phyloP scores from a whole-genome alignment of 208 protist species.

The Zelonia costaricensis region DNA sequence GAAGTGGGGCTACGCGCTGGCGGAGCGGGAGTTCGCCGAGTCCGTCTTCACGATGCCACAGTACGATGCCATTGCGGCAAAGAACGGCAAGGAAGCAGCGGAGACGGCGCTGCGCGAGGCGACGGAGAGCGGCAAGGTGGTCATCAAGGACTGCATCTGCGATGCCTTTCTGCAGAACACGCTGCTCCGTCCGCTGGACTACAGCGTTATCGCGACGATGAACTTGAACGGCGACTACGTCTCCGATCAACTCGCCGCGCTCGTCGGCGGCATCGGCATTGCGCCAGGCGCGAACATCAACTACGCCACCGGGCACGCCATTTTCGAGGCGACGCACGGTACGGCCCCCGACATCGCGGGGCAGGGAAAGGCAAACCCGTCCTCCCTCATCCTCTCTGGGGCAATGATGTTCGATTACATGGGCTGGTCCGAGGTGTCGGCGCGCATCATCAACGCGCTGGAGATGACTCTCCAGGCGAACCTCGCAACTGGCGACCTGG shows the following conservation, averaged over 20 bases:
- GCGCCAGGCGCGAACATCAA: conserved; percentile 65
- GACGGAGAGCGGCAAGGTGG: conserved; percentile 39
- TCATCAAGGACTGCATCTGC: conserved; percentile 58
- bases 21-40: conserved; percentile 35
- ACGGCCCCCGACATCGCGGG: conserved; percentile 60
- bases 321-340: conserved; percentile 62
- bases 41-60: conserved; percentile 31
- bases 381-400: conserved; percentile 45
- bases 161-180: conserved; percentile 62
- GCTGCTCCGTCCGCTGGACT: conserved; percentile 40
- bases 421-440: conserved; percentile 43
- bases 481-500: conserved; percentile 38
- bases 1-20: conserved; percentile 51
- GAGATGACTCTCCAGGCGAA: conserved; percentile 39
- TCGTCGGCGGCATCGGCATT: conserved; percentile 76
- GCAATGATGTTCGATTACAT: conserved; percentile 56
- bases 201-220: conserved; percentile 51
- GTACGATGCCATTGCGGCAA: conserved; percentile 38
- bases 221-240: conserved; percentile 67
- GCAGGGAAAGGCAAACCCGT: conserved; percentile 45
- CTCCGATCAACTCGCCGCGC: conserved; percentile 58
- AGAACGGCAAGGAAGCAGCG: conserved; percentile 38
- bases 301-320: conserved; percentile 45
- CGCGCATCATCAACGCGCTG: conserved; percentile 31
- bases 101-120: conserved; percentile 28